Evolutionary conservation across 106 monocot species (phyloP).

Genomic region (Dendrobium huoshanense): DNA sequence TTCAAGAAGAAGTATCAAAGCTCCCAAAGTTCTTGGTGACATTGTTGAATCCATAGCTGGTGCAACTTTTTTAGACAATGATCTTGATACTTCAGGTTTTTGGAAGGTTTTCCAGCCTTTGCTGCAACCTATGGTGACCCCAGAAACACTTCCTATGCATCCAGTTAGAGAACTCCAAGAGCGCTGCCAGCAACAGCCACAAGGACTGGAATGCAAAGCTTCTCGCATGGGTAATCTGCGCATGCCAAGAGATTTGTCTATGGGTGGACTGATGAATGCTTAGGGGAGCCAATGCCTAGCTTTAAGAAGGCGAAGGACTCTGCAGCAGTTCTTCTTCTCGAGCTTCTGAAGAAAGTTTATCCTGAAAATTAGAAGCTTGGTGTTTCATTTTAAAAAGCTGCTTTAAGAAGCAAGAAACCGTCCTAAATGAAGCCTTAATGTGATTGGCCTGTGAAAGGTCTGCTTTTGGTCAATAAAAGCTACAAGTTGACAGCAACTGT

Average conservation of each 20-base stretch:
- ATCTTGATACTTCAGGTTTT: slow-evolving; percentile 54
- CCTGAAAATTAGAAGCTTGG: slow-evolving; percentile 29
- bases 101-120: slow-evolving; percentile 93
- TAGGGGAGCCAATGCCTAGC: slow-evolving; percentile 96
- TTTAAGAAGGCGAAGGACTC: slow-evolving; percentile 99
- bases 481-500: too few species aligned
- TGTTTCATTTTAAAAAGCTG: too few species aligned
- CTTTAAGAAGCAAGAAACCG: too few species aligned
- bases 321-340: slow-evolving; percentile 78
- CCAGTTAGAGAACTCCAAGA: slow-evolving; percentile 98
- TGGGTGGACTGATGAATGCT: slow-evolving; percentile 93
- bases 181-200: slow-evolving; percentile 88
- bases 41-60: slow-evolving; percentile 97
- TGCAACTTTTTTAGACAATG: slow-evolving; percentile 80
- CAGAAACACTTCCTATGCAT: slow-evolving; percentile 94
- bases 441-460: too few species aligned
- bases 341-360: slow-evolving; percentile 54
- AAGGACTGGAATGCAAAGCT: slow-evolving; percentile 86
- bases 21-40: slow-evolving; percentile 98
- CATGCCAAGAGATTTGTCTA: slow-evolving; percentile 94
- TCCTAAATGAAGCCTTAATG: too few species aligned
- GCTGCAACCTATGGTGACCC: slow-evolving; percentile 92
- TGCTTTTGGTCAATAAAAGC: too few species aligned
- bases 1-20: slow-evolving; percentile 82
- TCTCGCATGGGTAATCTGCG: slow-evolving; percentile 53